Conservation (phyloP, 139 green algal species). For the Coccomyxa sp. region DNA sequence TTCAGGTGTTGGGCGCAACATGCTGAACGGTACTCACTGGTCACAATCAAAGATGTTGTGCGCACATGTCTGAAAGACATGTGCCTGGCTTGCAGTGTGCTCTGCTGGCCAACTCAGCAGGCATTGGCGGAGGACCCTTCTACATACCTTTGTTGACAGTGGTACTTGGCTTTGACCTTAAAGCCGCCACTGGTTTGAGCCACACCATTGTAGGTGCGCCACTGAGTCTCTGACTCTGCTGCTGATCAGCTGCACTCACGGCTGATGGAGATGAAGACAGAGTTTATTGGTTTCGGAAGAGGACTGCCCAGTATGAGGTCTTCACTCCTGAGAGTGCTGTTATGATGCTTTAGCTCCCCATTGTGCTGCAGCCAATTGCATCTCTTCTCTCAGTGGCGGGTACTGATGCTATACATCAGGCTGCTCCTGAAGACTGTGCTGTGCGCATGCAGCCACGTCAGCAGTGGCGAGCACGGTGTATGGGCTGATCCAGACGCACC, state of each 20-base stretch:
- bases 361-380: too few relatives aligned
- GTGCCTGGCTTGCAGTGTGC: constrained; percentile 19
- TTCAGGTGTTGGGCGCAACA: background rate
- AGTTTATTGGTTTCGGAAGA: too few relatives aligned
- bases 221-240: too few relatives aligned
- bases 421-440: too few relatives aligned
- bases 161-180: constrained; percentile 16
- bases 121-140: constrained; percentile 24
- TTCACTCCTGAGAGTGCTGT: too few relatives aligned
- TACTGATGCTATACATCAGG: too few relatives aligned
- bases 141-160: constrained; percentile 20
- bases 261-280: too few relatives aligned
- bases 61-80: background rate
- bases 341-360: too few relatives aligned
- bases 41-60: background rate
- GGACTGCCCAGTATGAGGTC: too few relatives aligned
- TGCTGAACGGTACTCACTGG: background rate
- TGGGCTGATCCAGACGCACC: constrained; percentile 11
- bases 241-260: too few relatives aligned
- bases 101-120: constrained; percentile 17
- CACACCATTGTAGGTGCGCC: constrained; percentile 21
- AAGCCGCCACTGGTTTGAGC: constrained; percentile 9
- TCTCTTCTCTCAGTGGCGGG: too few relatives aligned
- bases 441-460: background rate
- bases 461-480: constrained; percentile 21